phyloP scores from a whole-genome alignment of 2,329 filamentous ascomycete genomes.

The Colletotrichum sp. region DNA sequence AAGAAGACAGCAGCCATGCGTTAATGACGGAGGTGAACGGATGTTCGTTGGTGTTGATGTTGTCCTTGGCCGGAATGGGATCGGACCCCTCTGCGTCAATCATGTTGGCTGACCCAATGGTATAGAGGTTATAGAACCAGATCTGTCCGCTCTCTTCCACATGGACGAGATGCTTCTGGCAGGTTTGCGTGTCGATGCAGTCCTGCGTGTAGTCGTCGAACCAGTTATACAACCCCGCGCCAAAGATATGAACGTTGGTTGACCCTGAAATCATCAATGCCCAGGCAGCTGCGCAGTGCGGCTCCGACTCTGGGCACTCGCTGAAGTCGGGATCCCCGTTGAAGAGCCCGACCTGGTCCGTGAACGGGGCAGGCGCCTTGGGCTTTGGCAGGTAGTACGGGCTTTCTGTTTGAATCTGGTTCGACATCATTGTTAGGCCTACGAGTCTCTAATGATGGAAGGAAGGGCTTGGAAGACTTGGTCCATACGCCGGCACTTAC shows the following conservation, averaged over 20 bases:
- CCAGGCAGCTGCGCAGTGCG: constrained; percentile 28
- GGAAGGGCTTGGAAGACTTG: not conserved
- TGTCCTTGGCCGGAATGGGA: constrained; percentile 11
- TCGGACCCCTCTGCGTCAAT: not conserved
- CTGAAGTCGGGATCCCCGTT: constrained; percentile 12
- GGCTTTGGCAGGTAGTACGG: constrained; percentile 32
- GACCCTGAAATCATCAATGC: constrained; percentile 25
- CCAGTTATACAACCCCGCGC: constrained; percentile 32
- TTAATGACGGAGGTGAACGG: constrained; percentile 12
- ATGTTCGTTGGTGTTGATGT: constrained; percentile 14
- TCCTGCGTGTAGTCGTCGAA: constrained; percentile 28
- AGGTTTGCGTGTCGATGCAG: constrained; percentile 27
- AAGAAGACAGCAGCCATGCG: constrained; percentile 11
- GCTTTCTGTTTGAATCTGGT: constrained; percentile 46
- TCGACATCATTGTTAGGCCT: constrained; percentile 23
- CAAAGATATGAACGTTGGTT: constrained; percentile 24
- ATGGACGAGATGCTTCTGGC: constrained; percentile 25
- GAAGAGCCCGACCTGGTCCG: constrained; percentile 7
- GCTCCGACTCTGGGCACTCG: not conserved
- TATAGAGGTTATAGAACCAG: constrained; percentile 28
- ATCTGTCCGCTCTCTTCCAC: constrained; percentile 23
- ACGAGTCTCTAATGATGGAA: not conserved
- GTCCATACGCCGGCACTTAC: constrained; percentile 28
- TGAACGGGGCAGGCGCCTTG: constrained; percentile 24
- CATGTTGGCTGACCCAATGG: constrained; percentile 1